These are phyloP conservation scores for Pseudocercospora musae DNA, from an alignment of 2,329 filamentous ascomycete genomes.

Conservation along the genomic window DNA sequence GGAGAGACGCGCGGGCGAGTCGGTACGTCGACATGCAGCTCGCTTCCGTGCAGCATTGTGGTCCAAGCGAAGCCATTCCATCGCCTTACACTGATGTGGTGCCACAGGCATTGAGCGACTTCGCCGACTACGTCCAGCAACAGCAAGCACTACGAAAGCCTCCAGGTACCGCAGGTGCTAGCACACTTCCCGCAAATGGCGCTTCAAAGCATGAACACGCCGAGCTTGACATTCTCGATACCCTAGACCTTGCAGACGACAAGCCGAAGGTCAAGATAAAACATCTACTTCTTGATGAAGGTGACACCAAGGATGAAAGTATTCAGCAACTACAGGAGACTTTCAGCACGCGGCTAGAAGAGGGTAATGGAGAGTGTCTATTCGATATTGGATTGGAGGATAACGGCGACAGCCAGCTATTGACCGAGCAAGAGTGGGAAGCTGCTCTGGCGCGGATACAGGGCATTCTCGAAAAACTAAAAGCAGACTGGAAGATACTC, in stretches of 20 bases:
- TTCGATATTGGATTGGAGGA: slow-evolving; percentile 93
- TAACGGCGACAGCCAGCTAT: slow-evolving; percentile 77
- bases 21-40: slow-evolving; percentile 52
- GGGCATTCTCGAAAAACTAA: slow-evolving; percentile 60
- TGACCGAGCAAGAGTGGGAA: slow-evolving; percentile 73
- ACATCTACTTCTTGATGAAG: slow-evolving; percentile 65
- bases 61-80: slow-evolving; percentile 1
- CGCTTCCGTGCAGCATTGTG: neutral
- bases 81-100: neutral
- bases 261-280: slow-evolving; percentile 67
- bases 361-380: slow-evolving; percentile 83
- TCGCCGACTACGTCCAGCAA: slow-evolving; percentile 94
- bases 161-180: slow-evolving; percentile 33
- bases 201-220: slow-evolving; percentile 68
- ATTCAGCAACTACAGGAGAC: slow-evolving; percentile 62
- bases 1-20: slow-evolving; percentile 83
- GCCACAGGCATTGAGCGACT: slow-evolving; percentile 77
- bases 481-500: slow-evolving; percentile 75
- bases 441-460: slow-evolving; percentile 64
- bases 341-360: slow-evolving; percentile 66
- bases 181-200: slow-evolving; percentile 28
- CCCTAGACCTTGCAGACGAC: slow-evolving; percentile 67
- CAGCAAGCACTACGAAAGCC: slow-evolving; percentile 70
- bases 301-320: slow-evolving; percentile 52
- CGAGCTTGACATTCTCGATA: slow-evolving; percentile 87